Evolutionary conservation across 73 alveolate genomes (phyloP), one percentile per base, ranked within the genome.

Genomic region (Paramecium sonneborni): DNA sequence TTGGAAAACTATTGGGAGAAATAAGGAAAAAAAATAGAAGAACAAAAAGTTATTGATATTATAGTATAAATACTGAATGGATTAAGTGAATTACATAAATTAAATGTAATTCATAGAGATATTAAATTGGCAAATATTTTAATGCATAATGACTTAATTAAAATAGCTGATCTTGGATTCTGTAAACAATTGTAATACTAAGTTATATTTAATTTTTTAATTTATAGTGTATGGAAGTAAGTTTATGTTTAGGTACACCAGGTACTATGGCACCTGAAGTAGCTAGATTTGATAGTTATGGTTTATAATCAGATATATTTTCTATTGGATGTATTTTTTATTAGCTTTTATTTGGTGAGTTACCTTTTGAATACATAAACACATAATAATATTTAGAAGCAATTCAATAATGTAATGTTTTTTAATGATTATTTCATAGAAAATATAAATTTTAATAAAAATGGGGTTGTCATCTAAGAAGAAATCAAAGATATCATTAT

Each of bases 251-350:
- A 15, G 87, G 87, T 10, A 34, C 87, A 28, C 37, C 32, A 12
- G 87, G 87, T 5, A 74, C 87, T 7, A 74, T 74, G 87, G 87
- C 87, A n/a, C 87, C 87, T 6, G 87, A 74, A 74, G 87, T 74
- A 12, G 87, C 87, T 34, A 2, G 23, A 39, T 34, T 34, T 34
- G 56, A 74, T 14, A 21, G 32, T 74, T 74, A 74, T 74, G 87
- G 87, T n/a, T 18, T 74, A 74, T 11, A 74, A 74, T 34, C 87
- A 34, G 87, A 74, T 14, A 46, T 79, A 14, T 79, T 79, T 79
- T 79, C 90, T 1, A 24, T 79, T 12, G 90, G 90, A 11, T 39
- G 76, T 14, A 79, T 79, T 6, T 79, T 79, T 30, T 79, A 79
- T 43, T 44, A 79, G 24, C 37, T 79, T 6, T 34, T 79, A 24